Conservation (phyloP, 1,139 yeast genomes). For the Saccharomyces uvarum region DNA sequence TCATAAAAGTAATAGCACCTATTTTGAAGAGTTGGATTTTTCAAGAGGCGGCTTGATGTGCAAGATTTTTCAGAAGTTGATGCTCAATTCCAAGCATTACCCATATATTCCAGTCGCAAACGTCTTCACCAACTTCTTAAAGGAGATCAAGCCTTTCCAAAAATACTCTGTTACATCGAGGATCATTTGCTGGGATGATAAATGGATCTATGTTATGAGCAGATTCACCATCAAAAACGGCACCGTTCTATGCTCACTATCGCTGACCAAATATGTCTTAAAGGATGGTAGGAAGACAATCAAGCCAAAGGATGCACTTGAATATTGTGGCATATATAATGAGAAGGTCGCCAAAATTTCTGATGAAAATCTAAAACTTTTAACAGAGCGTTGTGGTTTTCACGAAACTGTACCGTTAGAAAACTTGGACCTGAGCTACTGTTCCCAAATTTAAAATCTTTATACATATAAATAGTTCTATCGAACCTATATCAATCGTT, state of each 20-base stretch:
- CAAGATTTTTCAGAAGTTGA: slow-evolving; percentile 45
- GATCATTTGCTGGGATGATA: slow-evolving; percentile 76
- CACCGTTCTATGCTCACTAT: slow-evolving; percentile 46
- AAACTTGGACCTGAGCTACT: slow-evolving; percentile 7
- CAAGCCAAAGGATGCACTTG: slow-evolving; percentile 52
- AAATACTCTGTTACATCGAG: slow-evolving; percentile 49
- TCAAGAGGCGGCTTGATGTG: slow-evolving; percentile 62
- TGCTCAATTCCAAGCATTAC: slow-evolving; percentile 40
- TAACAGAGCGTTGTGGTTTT: slow-evolving; percentile 25
- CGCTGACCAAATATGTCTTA: slow-evolving; percentile 73
- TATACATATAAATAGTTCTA: neutral
- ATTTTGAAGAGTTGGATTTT: slow-evolving; percentile 75
- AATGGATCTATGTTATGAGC: slow-evolving; percentile 73
- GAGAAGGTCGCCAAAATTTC: slow-evolving; percentile 44
- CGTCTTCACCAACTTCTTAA: slow-evolving; percentile 58
- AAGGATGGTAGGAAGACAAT: slow-evolving; percentile 68
- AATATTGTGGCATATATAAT: slow-evolving; percentile 48
- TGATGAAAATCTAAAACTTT: slow-evolving; percentile 31
- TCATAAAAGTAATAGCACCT: slow-evolving; percentile 83
- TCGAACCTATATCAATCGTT: neutral
- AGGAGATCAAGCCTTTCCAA: slow-evolving; percentile 65
- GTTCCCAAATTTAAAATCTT: slow-evolving; percentile 4
- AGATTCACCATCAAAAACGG: slow-evolving; percentile 38
- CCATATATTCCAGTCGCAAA: slow-evolving; percentile 78
- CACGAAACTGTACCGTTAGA: slow-evolving; percentile 26